Evolutionary conservation across 108 stramenopile species (phyloP).

Genomic region (Craspedostauros australis): DNA sequence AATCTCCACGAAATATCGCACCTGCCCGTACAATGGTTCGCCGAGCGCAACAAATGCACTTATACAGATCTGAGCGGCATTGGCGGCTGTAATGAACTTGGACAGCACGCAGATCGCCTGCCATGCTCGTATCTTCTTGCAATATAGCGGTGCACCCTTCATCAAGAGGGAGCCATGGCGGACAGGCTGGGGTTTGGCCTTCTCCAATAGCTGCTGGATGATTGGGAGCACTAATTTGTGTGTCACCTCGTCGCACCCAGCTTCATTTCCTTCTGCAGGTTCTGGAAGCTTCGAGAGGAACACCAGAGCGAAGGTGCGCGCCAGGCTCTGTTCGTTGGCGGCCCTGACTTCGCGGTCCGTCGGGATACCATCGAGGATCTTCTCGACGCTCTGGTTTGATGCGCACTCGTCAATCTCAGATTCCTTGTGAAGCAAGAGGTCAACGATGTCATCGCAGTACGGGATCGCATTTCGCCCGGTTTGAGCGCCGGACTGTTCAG

Average conservation of each 20-base stretch:
- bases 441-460: constrained; percentile 56
- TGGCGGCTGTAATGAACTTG: constrained; percentile 59
- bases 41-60: constrained; percentile 46
- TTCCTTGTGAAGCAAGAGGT: constrained; percentile 78
- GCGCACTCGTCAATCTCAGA: constrained; percentile 48
- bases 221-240: constrained; percentile 50
- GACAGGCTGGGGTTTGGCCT: constrained; percentile 27
- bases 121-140: constrained; percentile 62
- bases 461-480: constrained; percentile 64
- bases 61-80: constrained; percentile 45
- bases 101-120: constrained; percentile 74
- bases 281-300: constrained; percentile 67
- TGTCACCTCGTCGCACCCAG: constrained; percentile 35
- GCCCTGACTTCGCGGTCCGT: too few relatives aligned
- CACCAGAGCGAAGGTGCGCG: constrained; percentile 55
- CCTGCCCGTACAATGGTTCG: constrained; percentile 61
- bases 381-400: constrained; percentile 28
- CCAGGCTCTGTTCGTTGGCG: constrained; percentile 50
- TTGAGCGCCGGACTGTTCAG: constrained; percentile 4
- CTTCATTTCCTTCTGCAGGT: constrained; percentile 31
- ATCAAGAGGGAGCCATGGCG: constrained; percentile 42
- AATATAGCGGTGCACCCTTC: constrained; percentile 63
- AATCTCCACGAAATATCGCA: constrained; percentile 79
- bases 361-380: constrained; percentile 5
- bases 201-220: constrained; percentile 50